Evolutionary conservation across 768 basidiomycete species (phyloP), one percentile per base, ranked within the genome.

Genomic region (Gautieria morchelliformis): DNA sequence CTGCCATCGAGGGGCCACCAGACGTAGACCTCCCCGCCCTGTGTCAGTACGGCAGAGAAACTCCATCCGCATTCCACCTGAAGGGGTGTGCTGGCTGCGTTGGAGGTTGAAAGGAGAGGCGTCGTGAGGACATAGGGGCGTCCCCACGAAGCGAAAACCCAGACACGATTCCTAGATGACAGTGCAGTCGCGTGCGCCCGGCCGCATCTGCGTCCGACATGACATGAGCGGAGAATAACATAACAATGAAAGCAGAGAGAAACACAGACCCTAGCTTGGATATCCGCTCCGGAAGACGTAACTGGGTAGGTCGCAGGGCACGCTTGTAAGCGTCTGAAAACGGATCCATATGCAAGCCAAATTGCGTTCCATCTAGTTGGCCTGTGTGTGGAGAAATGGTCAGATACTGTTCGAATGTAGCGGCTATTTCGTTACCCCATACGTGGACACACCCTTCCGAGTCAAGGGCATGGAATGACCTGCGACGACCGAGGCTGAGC

Each of bases 401-500:
- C 41, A n/a, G 30, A 41, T 44, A 56, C 22, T 22, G 42, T 39
- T 33, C 54, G 48, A 49, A 48, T 12, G 19, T 30, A n/a, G 19
- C 14, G 48, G 47, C 48, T 27, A 32, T 35, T 50, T 6, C 65
- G 73, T 58, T 63, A 88, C 89, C 93, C 89, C 92, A 94, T n/a
- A 84, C 84, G 64, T 84, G 78, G 22, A 94, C 70, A 33, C 72
- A 69, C 7, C 92, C 92, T 50, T 78, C 68, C 1, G 87, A 83
- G 68, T 93, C 88, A 41, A 94, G 70, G 2, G 89, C 90, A 64
- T 92, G 86, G 69, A 92, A 94, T 33, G 85, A 89, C 89, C 89
- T 93, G 58, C 32, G 24, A 33, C n/a, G 14, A 12, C 40, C 17
- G 17, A 22, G 11, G 1, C 3, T 10, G 7, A 49, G 8, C 27